Evolutionary conservation across 257 asterid species (phyloP), one percentile per base, ranked within the genome.

Genomic region (Gentiana dahurica): DNA sequence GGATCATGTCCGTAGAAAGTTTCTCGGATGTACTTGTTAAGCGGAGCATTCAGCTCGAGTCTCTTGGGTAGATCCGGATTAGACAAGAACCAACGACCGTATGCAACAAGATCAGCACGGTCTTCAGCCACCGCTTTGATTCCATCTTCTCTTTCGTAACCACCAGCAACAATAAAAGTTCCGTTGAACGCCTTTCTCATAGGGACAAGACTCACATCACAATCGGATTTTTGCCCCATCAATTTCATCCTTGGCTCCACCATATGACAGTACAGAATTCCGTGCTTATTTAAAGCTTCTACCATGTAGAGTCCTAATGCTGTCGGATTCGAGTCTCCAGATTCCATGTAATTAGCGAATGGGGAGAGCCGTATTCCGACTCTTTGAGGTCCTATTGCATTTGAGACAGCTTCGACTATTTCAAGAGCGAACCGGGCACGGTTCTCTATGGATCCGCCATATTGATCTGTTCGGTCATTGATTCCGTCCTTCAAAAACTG

Each of bases 11-110:
- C 35, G 34, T 49, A 68, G 34, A 68, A 63, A 0, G 69, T 68
- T 4, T 46, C 38, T 41, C 69, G 32, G 3, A 51, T 1, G 50
- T 63, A 63, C 11, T 58, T 56, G 44, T 68, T 63, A 4, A 68
- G 68, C 33, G 57, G 58, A 12, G 57, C 65, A 68, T 68, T 15
- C 8, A 68, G 11, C 48, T 68, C 68, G 34, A 68, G 57, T 24
- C 68, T 43, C 65, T 51, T 68, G 3, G 73, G 68, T 47, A 68
- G 49, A 38, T 69, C 74, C 6, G 70, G 74, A 64, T 69, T 69
- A 0, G 74, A 46, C 44, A 69, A 13, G 59, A 69, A 69, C 24
- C 44, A 12, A 3, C 63, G 50, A 2, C 74, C 74, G 59, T 35
- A 69, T 8, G 68, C 66, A 43, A 69, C 58, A 45, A 69, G 70